Evolutionary conservation across 2,329 filamentous ascomycete genomes (phyloP).

Genomic region (Polychaeton citri): DNA sequence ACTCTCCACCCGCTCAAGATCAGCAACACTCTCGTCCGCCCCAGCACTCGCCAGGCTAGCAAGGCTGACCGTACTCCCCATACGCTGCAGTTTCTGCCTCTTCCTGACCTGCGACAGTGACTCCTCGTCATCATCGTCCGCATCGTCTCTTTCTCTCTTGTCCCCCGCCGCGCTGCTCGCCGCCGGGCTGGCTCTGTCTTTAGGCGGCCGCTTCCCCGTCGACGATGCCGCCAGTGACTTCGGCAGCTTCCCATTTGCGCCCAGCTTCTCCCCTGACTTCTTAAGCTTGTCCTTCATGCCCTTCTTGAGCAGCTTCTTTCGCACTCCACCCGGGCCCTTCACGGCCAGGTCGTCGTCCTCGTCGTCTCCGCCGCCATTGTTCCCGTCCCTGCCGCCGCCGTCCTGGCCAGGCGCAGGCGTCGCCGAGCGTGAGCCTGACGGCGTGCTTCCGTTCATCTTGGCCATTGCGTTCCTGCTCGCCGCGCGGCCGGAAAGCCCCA

Average conservation of each 20-base stretch:
- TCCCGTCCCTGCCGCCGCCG: conserved; percentile 14
- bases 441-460: conserved; percentile 23
- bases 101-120: conserved; percentile 20
- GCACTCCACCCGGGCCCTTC: conserved; percentile 16
- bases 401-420: conserved; percentile 13
- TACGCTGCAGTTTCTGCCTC: conserved; percentile 22
- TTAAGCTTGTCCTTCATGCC: conserved; percentile 30
- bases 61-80: conserved; percentile 22
- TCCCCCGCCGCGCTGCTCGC: conserved; percentile 9
- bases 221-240: conserved; percentile 10
- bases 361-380: conserved; percentile 11
- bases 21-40: conserved; percentile 7
- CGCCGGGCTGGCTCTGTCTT: conserved; percentile 8
- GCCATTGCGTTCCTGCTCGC: conserved; percentile 37
- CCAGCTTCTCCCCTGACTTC: conserved; percentile 23
- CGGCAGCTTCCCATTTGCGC: conserved; percentile 18
- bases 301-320: conserved; percentile 25
- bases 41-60: conserved; percentile 11
- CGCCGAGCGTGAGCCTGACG: conserved; percentile 17
- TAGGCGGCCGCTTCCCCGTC: conserved; percentile 10
- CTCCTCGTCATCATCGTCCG: conserved; percentile 19
- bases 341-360: conserved; percentile 15
- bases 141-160: conserved; percentile 22
- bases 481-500: conserved; percentile 43
- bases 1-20: conserved; percentile 20